phyloP scores from a whole-genome alignment of 805 yeast species.

The Torulaspora quercuum region DNA sequence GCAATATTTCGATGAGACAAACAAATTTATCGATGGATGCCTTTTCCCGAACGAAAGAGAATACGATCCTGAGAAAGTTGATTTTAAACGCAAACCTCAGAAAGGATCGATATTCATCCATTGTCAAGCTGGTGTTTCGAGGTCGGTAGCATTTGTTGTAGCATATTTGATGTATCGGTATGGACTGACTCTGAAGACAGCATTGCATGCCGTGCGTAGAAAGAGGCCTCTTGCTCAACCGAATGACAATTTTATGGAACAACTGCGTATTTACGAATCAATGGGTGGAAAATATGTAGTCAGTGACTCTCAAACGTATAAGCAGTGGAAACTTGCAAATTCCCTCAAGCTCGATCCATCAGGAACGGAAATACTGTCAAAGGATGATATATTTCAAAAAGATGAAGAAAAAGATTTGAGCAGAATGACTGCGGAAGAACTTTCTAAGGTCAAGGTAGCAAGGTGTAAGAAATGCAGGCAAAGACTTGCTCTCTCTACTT shows the following conservation, averaged over 20 bases:
- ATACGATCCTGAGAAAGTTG: constrained; percentile 31
- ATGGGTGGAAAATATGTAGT: constrained; percentile 38
- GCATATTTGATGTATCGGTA: constrained; percentile 86
- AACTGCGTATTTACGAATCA: constrained; percentile 59
- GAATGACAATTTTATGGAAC: constrained; percentile 70
- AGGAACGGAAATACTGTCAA: constrained; percentile 33
- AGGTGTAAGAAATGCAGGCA: constrained; percentile 84
- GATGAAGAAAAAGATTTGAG: constrained; percentile 27
- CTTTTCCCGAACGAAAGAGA: constrained; percentile 45
- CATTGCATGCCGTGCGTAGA: constrained; percentile 72
- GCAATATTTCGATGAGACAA: constrained; percentile 55
- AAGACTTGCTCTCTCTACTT: constrained; percentile 57
- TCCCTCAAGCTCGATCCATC: constrained; percentile 43
- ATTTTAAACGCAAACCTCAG: constrained; percentile 38
- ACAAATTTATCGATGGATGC: constrained; percentile 63
- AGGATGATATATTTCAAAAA: constrained; percentile 36
- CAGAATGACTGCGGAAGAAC: constrained; percentile 30
- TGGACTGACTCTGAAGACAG: constrained; percentile 53
- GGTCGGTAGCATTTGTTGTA: constrained; percentile 80
- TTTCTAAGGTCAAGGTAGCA: constrained; percentile 38
- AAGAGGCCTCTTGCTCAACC: constrained; percentile 62
- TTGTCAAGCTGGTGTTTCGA: constrained; percentile 90
- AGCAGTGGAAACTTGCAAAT: constrained; percentile 42
- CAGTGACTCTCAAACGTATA: constrained; percentile 38
- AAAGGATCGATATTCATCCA: constrained; percentile 54